Percentiles rank a stretch among this genome's conserved stretches.
phyloP scores from a whole-genome alignment of 768 basidiomycete species.

The Termitomyces heimii region DNA sequence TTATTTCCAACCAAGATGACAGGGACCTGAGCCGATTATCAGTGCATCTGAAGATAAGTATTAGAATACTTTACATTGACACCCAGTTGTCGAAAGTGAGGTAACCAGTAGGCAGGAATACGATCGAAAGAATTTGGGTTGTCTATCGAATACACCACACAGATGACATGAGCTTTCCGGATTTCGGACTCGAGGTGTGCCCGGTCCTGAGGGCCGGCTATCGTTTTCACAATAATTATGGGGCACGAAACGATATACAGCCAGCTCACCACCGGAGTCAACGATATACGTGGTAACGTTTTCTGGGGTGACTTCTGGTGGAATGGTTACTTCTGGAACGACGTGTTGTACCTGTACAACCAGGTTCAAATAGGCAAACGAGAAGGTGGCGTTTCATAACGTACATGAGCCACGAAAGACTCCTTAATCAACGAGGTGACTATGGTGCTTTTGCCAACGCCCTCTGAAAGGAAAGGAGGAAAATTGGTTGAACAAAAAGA shows the following conservation, averaged over 20 bases:
- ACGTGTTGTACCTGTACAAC: constrained; percentile 78
- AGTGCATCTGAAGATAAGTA: neutral
- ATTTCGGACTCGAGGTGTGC: constrained; percentile 91
- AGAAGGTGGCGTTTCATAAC: constrained; percentile 6
- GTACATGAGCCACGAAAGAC: constrained; percentile 84
- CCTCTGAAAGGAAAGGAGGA: constrained; percentile 48
- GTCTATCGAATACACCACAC: constrained; percentile 95
- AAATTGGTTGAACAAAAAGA: constrained; percentile 11
- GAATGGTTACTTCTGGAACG: constrained; percentile 96
- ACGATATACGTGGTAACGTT: constrained; percentile 98
- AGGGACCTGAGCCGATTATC: constrained; percentile 58
- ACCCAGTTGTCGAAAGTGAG: constrained; percentile 89
- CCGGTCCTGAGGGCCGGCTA: constrained; percentile 83
- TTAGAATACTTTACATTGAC: constrained; percentile 66
- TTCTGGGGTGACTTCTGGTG: constrained; percentile 94
- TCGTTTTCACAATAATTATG: constrained; percentile 6
- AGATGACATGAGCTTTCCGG: constrained; percentile 96
- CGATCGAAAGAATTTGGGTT: constrained; percentile 95
- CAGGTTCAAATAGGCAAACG: constrained; percentile 2
- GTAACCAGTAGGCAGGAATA: constrained; percentile 97
- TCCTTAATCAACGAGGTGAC: constrained; percentile 97
- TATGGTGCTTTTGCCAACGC: constrained; percentile 97
- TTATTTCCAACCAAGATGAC: constrained; percentile 98
- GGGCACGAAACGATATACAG: neutral
- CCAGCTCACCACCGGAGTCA: constrained; percentile 82